A percentile compares a stretch with the other conserved stretches of the same genome.
Evolutionary conservation across 2,329 filamentous ascomycete genomes (phyloP).

Genomic region (Diaporthe capsici): DNA sequence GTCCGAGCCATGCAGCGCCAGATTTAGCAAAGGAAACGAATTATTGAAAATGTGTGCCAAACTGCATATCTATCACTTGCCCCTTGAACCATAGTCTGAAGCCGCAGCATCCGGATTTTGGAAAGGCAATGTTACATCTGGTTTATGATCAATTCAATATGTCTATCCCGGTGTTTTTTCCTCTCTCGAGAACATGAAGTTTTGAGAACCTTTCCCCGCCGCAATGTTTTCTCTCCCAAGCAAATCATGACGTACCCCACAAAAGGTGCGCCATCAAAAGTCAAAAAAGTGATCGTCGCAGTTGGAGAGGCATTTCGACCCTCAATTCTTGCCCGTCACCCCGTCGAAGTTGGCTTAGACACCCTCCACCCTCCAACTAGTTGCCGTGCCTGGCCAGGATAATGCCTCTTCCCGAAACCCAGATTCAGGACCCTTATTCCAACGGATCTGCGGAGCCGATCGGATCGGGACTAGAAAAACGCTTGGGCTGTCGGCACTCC

Average conservation of each 20-base stretch:
- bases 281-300: slow-evolving; percentile 33
- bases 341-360: slow-evolving; percentile 16
- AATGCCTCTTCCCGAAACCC: slow-evolving; percentile 14
- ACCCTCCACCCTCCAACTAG: slow-evolving; percentile 18
- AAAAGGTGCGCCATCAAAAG: slow-evolving; percentile 1
- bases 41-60: no score
- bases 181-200: background rate
- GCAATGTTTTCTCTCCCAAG: background rate
- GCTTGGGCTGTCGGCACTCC: background rate
- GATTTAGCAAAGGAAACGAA: background rate
- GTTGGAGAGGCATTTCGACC: slow-evolving; percentile 26
- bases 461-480: slow-evolving; percentile 12
- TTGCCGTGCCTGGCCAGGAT: slow-evolving; percentile 30
- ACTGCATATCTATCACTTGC: background rate
- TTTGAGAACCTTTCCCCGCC: slow-evolving; percentile 7
- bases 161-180: background rate
- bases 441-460: slow-evolving; percentile 3
- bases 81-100: background rate
- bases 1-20: background rate
- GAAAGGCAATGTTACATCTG: background rate
- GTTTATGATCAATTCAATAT: background rate
- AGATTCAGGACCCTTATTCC: slow-evolving; percentile 27
- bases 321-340: slow-evolving; percentile 3
- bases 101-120: background rate
- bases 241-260: background rate